phyloP scores from a whole-genome alignment of 2,329 filamentous ascomycete genomes.

The Sporothrix luriei region DNA sequence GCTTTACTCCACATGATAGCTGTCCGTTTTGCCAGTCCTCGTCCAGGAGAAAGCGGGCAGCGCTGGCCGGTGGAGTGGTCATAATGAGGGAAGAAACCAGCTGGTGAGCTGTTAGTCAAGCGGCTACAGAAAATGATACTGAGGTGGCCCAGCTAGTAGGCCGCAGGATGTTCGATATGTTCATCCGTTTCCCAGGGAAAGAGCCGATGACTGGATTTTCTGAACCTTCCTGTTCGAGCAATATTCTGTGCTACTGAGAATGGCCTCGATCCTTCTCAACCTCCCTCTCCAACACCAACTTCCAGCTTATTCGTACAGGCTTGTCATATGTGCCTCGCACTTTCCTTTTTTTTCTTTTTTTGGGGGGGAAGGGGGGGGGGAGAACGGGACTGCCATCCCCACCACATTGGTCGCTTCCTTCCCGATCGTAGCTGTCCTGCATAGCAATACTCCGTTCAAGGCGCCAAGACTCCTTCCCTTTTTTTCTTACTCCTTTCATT shows the following conservation, averaged over 20 bases:
- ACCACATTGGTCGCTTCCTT: slow-evolving; percentile 4
- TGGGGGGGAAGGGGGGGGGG: no score
- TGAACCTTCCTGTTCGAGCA: not conserved
- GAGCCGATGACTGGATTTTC: not conserved
- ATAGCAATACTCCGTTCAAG: slow-evolving; percentile 1
- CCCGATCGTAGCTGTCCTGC: slow-evolving; percentile 12
- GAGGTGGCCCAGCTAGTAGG: not conserved
- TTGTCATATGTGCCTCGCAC: not conserved
- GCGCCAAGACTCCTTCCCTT: not conserved
- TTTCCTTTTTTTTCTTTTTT: not conserved
- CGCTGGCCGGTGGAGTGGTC: not conserved
- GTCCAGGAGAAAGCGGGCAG: not conserved
- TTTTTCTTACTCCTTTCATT: not conserved
- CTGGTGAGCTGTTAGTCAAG: not conserved
- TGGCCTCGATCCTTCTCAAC: slow-evolving; percentile 14
- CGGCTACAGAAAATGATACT: no score
- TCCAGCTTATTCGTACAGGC: not conserved
- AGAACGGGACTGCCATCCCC: not conserved
- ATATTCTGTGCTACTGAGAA: slow-evolving; percentile 7
- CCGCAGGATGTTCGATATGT: not conserved
- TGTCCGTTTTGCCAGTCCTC: not conserved
- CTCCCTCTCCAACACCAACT: not conserved
- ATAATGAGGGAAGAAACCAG: not conserved
- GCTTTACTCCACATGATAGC: not conserved
- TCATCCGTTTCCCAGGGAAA: not conserved